Base-by-base conservation (phyloP, 495 filamentous ascomycete species). In the Baudoinia panamericana region DNA sequence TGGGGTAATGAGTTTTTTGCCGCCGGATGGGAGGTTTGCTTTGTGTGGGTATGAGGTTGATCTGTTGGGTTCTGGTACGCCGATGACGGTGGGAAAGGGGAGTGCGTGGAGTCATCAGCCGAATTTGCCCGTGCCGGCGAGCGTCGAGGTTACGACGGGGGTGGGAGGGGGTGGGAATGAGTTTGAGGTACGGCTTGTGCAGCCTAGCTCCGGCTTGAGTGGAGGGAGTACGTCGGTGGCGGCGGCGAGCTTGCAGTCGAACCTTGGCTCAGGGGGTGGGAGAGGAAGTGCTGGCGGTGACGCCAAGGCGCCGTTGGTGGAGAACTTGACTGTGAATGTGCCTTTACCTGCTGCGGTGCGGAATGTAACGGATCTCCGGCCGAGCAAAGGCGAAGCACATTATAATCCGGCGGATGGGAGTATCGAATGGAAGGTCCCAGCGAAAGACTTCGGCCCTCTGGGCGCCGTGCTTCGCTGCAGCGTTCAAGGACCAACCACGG, bases 31-130 rank as follows among this genome's bases (percentile, higher is more conserved):
- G 15, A 71, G 82, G n/a, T 97, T 96, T 55, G 82, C 90, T 10
- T 69, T 97, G 7, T 85, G 84, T 19, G 86, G 87, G 3, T 97
- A 97, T 52, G 90, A 93, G 58, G 85, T 93, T 24, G 82, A 96
- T 61, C 67, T 97, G 17, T 67, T 97, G 17, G 57, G 55, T n/a
- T 22, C 45, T 5, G 49, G 50, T 11, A 48, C 47, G 16, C 44
- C 54, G 3, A 36, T 43, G 8, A 29, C 28, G 0, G 59, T 45
- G 22, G n/a, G 39, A 4, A 43, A 46, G 23, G 44, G n/a, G 6
- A 19, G 22, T 7, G 48, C 62, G 15, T 59, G 76, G 34, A 80
- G 75, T 53, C n/a, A n/a, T n/a, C n/a, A n/a, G n/a, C n/a, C n/a
- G n/a, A n/a, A n/a, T n/a, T 63, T 95, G 2, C 81, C 84, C 43